A percentile compares a stretch with the other conserved stretches of the same genome.
Evolutionary conservation across 1,284 basidiomycete species (phyloP).

Genomic region (Cystobasidiaceae sp.): DNA sequence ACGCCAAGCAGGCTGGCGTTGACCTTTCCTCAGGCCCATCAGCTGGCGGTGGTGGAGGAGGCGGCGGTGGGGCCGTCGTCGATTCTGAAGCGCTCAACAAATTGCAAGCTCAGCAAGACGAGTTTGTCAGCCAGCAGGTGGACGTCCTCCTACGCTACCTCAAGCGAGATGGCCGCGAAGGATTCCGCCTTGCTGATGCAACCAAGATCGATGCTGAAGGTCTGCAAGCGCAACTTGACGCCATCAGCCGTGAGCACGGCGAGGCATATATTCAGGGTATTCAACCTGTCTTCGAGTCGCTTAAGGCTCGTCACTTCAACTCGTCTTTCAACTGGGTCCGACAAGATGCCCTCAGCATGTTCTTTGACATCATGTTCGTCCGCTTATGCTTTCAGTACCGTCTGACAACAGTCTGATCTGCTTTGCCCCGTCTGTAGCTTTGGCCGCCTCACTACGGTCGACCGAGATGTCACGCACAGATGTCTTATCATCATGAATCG

Average conservation of each 20-base stretch:
- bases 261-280: constrained; percentile 92
- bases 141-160: constrained; percentile 96
- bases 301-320: constrained; percentile 96
- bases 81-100: constrained; percentile 93
- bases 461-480: constrained; percentile 79
- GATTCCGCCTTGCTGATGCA: constrained; percentile 79
- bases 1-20: constrained; percentile 82
- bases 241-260: constrained; percentile 81
- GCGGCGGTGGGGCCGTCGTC: constrained; percentile 42
- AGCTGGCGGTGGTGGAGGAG: constrained; percentile 47
- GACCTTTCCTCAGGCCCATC: constrained; percentile 65
- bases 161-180: constrained; percentile 82
- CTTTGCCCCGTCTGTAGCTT: constrained; percentile 56
- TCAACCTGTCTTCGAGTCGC: constrained; percentile 82
- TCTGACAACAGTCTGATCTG: neutral
- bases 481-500: constrained; percentile 97
- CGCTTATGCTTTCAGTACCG: neutral
- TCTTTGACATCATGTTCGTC: constrained; percentile 80
- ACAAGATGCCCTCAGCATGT: constrained; percentile 81
- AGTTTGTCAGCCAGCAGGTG: constrained; percentile 86
- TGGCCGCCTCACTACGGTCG: constrained; percentile 84
- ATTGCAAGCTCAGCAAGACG: constrained; percentile 88
- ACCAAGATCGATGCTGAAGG: constrained; percentile 68
- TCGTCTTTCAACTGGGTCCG: constrained; percentile 99
- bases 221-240: constrained; percentile 81